A percentile compares a stretch with the other conserved stretches of the same genome.
phyloP scores from a whole-genome alignment of 805 yeast species.

The Blastobotrys attinorum region DNA sequence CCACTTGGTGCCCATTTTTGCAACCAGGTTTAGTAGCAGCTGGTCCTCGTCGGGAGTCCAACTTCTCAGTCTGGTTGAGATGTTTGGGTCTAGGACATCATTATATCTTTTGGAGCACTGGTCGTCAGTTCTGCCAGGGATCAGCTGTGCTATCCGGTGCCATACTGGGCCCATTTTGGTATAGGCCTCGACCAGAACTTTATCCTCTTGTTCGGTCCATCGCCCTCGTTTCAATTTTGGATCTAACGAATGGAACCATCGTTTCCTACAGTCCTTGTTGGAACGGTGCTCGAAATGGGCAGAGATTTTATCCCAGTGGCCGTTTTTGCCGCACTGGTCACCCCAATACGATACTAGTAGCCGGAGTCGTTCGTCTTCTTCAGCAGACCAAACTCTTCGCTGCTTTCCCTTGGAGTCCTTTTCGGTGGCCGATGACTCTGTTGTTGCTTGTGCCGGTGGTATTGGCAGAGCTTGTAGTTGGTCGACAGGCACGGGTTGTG shows the following conservation, averaged over 20 bases:
- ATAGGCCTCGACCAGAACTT: slow-evolving; percentile 52
- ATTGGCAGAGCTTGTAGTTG: slow-evolving; percentile 14
- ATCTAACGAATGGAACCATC: slow-evolving; percentile 83
- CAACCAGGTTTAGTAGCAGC: slow-evolving; percentile 56
- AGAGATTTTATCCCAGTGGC: slow-evolving; percentile 34
- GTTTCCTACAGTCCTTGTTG: slow-evolving; percentile 74
- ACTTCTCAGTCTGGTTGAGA: slow-evolving; percentile 65
- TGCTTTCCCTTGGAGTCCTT: slow-evolving; percentile 11
- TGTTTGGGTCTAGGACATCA: slow-evolving; percentile 79
- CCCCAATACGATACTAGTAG: slow-evolving; percentile 32
- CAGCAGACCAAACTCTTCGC: slow-evolving; percentile 53
- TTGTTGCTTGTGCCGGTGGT: too few species aligned
- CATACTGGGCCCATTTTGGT: slow-evolving; percentile 69
- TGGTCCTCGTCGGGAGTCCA: slow-evolving; percentile 80
- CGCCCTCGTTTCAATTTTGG: slow-evolving; percentile 76
- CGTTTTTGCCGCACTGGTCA: slow-evolving; percentile 40
- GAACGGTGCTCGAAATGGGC: slow-evolving; percentile 40
- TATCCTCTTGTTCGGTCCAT: slow-evolving; percentile 82
- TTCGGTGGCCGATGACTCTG: too few species aligned
- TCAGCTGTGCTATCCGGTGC: slow-evolving; percentile 72
- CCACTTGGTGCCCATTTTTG: slow-evolving; percentile 81
- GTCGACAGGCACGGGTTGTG: slow-evolving; percentile 8
- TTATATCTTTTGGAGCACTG: slow-evolving; percentile 89
- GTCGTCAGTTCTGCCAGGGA: slow-evolving; percentile 84
- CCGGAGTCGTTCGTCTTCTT: slow-evolving; percentile 57